A percentile compares a stretch with the other conserved stretches of the same genome.
Evolutionary conservation across 169 alveolate species (phyloP).

Genomic region (Toxoplasma gondii): DNA sequence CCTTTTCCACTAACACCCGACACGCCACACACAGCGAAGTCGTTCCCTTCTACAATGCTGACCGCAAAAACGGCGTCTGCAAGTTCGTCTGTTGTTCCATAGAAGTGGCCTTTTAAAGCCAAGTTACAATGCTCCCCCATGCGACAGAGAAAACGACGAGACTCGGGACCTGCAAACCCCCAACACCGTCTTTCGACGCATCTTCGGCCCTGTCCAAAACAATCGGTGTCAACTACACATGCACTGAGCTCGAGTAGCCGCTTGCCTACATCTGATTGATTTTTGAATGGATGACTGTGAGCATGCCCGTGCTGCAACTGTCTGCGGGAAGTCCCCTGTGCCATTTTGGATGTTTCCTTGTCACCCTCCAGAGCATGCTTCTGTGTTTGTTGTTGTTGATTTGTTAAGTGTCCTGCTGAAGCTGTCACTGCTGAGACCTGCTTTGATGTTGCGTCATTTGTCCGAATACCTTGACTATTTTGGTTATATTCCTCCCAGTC

Average conservation of each 20-base stretch:
- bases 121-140: constrained; percentile 29
- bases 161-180: constrained; percentile 68
- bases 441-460: background rate
- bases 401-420: background rate
- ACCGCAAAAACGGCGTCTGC: constrained; percentile 48
- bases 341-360: background rate
- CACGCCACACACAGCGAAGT: background rate
- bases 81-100: constrained; percentile 34
- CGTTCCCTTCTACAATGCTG: constrained; percentile 9
- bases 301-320: background rate
- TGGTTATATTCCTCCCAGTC: background rate
- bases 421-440: background rate
- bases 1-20: background rate
- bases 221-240: constrained; percentile 45
- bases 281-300: background rate
- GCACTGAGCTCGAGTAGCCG: constrained; percentile 34
- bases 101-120: constrained; percentile 57
- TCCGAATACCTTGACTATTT: background rate
- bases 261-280: constrained; percentile 20
- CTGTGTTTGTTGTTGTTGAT: background rate
- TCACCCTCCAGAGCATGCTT: background rate
- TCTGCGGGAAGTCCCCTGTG: background rate
- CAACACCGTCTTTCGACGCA: constrained; percentile 67
- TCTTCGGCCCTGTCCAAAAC: constrained; percentile 65
- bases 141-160: constrained; percentile 39